Conservation (phyloP, 768 basidiomycete genomes). For the Rhodocollybia butyracea region DNA sequence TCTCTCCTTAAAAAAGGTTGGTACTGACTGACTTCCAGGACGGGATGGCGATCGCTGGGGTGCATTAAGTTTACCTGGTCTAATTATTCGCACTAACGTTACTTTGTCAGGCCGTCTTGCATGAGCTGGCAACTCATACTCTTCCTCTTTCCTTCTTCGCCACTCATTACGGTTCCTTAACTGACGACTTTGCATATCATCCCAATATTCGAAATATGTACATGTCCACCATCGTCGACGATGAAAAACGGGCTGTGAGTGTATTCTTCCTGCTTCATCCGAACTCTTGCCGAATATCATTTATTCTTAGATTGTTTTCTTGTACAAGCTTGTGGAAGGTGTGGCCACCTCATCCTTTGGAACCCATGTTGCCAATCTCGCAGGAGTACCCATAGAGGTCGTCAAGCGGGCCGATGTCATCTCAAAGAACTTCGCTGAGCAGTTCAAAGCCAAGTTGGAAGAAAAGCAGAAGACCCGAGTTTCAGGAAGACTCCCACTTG, state of each 20-base stretch:
- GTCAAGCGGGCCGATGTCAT: constrained; percentile 87
- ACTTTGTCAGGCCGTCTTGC: constrained; percentile 79
- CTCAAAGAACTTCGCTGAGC: constrained; percentile 80
- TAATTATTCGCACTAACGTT: neutral
- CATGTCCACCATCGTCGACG: constrained; percentile 93
- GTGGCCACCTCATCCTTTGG: constrained; percentile 89
- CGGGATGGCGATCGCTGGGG: constrained; percentile 97
- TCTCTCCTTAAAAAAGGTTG: neutral
- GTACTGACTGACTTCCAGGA: constrained; percentile 52
- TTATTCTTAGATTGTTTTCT: constrained; percentile 70
- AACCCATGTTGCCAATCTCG: constrained; percentile 92
- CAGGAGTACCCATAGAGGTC: constrained; percentile 83
- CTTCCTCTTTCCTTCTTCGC: constrained; percentile 94
- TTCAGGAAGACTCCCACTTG: constrained; percentile 65
- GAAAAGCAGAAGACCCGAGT: constrained; percentile 53
- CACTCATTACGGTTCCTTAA: constrained; percentile 94
- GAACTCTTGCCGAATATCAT: constrained; percentile 7
- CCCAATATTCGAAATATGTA: constrained; percentile 93
- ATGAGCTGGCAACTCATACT: constrained; percentile 91
- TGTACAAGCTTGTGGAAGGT: constrained; percentile 90
- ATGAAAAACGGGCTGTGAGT: constrained; percentile 81
- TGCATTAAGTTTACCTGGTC: constrained; percentile 26
- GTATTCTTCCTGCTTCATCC: neutral
- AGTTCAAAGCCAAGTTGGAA: constrained; percentile 81
- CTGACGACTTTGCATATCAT: constrained; percentile 90